These are phyloP conservation scores for Prunus persica DNA, from an alignment of 306 rosid genomes.

Conservation along the genomic window Prunus_persica_NCBIv2 NC_034010.1:21156001-21156500, in stretches of 20 bases:
- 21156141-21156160: not conserved
- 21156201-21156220: not conserved
- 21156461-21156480: not conserved
- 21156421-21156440: not conserved
- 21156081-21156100: not conserved
- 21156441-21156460: not conserved
- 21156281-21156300: not conserved
- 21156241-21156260: not conserved
- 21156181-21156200: not conserved
- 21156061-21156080: not conserved
- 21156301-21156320: not conserved
- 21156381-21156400: conserved; percentile 4
- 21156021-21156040: not conserved
- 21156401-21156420: not conserved
- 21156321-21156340: not conserved
- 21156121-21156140: conserved; percentile 1
- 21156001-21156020: not conserved
- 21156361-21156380: not conserved
- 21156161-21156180: conserved; percentile 9
- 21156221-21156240: not conserved
- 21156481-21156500: not conserved
- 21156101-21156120: not conserved
- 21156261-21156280: conserved; percentile 2
- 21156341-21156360: not conserved
- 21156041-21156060: not conserved